Percentiles rank a stretch among this genome's conserved stretches.
Conservation (phyloP, 805 yeast genomes). For the Torulaspora gathmanii region DNA sequence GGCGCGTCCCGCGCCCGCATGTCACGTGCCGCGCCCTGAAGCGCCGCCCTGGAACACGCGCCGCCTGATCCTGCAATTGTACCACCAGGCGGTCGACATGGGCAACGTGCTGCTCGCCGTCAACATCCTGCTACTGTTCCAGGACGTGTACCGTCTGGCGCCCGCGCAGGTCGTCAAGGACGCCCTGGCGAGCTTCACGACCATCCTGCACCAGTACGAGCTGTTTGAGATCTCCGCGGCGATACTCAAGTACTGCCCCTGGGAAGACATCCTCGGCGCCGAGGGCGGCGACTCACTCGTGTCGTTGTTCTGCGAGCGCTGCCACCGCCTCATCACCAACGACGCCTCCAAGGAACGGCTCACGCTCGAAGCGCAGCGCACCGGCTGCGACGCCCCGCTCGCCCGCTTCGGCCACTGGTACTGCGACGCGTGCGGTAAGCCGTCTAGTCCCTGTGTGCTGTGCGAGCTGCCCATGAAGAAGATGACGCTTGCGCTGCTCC, state of each 20-base stretch:
- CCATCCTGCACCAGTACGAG: conserved; percentile 33
- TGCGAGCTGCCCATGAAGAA: conserved; percentile 78
- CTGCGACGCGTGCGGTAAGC: conserved; percentile 64
- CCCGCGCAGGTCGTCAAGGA: conserved; percentile 27
- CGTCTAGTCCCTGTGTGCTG: conserved; percentile 64
- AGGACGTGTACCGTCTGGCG: conserved; percentile 28
- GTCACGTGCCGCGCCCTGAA: background rate
- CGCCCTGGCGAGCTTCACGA: conserved; percentile 31
- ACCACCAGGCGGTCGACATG: conserved; percentile 29
- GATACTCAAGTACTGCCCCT: conserved; percentile 32
- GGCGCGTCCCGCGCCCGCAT: background rate
- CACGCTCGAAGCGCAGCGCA: conserved; percentile 22
- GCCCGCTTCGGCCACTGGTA: conserved; percentile 70
- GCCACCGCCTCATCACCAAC: conserved; percentile 56
- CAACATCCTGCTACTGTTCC: conserved; percentile 30
- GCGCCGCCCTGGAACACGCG: conserved; percentile 33
- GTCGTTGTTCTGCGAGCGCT: conserved; percentile 56
- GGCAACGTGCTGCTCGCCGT: conserved; percentile 33
- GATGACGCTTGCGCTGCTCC: conserved; percentile 51
- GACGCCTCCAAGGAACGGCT: conserved; percentile 46
- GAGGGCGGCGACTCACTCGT: conserved; percentile 38
- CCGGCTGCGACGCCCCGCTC: conserved; percentile 33
- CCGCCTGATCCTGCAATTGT: conserved; percentile 29
- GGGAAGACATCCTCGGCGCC: conserved; percentile 31
- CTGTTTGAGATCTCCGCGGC: conserved; percentile 35